A percentile compares a stretch with the other conserved stretches of the same genome.
phyloP scores from a whole-genome alignment of 768 basidiomycete species.

The Kwoniella botswanensis region DNA sequence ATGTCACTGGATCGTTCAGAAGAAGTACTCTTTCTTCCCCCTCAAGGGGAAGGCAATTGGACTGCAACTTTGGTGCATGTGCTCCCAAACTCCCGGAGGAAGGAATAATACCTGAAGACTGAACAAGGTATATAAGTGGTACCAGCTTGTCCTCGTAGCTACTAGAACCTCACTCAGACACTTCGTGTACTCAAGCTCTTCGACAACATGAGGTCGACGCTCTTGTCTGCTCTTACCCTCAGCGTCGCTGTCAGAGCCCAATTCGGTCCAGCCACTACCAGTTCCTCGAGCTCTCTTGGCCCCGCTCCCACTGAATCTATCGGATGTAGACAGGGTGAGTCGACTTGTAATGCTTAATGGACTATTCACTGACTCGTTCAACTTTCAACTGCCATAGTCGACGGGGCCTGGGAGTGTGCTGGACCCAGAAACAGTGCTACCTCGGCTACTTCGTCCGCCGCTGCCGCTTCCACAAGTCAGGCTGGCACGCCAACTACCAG shows the following conservation, averaged over 20 bases:
- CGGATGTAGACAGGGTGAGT: constrained; percentile 24
- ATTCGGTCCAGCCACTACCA: constrained; percentile 19
- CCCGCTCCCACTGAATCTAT: constrained; percentile 22
- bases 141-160: not conserved
- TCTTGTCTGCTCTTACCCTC: constrained; percentile 1
- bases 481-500: constrained; percentile 7
- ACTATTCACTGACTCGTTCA: not conserved
- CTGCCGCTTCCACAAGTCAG: constrained; percentile 5
- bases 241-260: constrained; percentile 14
- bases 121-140: no score
- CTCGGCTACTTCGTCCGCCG: constrained; percentile 9
- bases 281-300: constrained; percentile 9
- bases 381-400: constrained; percentile 1
- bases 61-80: no score
- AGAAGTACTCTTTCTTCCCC: no score
- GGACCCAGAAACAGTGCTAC: constrained; percentile 11
- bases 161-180: not conserved
- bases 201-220: constrained; percentile 2
- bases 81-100: no score
- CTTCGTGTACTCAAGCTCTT: not conserved
- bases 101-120: no score
- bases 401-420: constrained; percentile 21
- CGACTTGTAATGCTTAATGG: not conserved
- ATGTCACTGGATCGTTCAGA: no score
- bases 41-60: no score